Percentiles rank a stretch among this genome's conserved stretches.
These are phyloP conservation scores for Thalia dealbata DNA, from an alignment of 176 grass and related monocot genomes.

Conservation along the genomic window DNA sequence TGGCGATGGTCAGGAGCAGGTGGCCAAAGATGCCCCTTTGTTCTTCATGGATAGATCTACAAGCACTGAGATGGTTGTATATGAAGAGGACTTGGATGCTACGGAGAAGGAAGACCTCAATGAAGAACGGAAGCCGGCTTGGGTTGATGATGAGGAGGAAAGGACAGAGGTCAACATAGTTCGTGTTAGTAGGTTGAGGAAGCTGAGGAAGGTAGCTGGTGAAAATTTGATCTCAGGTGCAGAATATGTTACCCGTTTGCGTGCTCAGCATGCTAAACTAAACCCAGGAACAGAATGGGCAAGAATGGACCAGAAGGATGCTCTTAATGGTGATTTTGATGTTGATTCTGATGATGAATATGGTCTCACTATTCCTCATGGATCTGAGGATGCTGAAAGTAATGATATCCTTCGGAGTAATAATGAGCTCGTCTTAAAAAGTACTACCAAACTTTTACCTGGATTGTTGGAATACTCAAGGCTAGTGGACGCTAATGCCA, in stretches of 20 bases:
- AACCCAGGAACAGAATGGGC: slow-evolving; percentile 62
- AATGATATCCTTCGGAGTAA: slow-evolving; percentile 25
- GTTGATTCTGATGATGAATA: slow-evolving; percentile 27
- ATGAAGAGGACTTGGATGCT: slow-evolving; percentile 33
- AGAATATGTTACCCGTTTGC: slow-evolving; percentile 51
- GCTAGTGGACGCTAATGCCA: slow-evolving; percentile 52
- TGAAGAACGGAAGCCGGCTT: slow-evolving; percentile 40
- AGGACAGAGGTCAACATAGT: slow-evolving; percentile 44
- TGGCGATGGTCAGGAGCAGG: background rate
- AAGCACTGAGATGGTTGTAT: slow-evolving; percentile 30
- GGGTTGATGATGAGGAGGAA: slow-evolving; percentile 68
- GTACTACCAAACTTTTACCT: slow-evolving; percentile 47
- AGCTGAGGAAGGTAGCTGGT: slow-evolving; percentile 47
- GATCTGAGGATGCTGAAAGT: slow-evolving; percentile 5
- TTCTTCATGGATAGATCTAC: slow-evolving; percentile 53
- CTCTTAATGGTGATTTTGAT: background rate
- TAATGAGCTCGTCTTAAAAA: slow-evolving; percentile 30
- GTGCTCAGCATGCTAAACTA: slow-evolving; percentile 52
- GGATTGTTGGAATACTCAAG: slow-evolving; percentile 63
- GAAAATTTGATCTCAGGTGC: slow-evolving; percentile 48
- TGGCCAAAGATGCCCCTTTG: slow-evolving; percentile 19
- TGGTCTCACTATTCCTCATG: slow-evolving; percentile 14
- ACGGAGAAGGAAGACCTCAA: background rate
- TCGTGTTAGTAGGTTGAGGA: slow-evolving; percentile 54
- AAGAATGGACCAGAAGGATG: slow-evolving; percentile 26